Evolutionary conservation across 2,329 filamentous ascomycete genomes (phyloP), one percentile per base, ranked within the genome.

Genomic region (Sporothrix pseudoabietina): DNA sequence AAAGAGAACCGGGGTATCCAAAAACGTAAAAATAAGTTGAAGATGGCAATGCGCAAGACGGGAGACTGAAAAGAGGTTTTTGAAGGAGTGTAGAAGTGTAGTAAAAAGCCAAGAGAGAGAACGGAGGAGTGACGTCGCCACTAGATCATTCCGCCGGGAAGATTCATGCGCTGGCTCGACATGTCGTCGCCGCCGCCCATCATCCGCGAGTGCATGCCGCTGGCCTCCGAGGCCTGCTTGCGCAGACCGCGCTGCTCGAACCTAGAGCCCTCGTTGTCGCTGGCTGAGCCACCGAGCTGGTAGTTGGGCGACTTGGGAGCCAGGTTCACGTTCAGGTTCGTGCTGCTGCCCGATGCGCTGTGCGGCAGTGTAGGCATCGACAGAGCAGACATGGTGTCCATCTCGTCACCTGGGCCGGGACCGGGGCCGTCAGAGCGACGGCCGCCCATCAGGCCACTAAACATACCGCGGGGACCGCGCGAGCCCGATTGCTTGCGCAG

Each of bases 401-500:
- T 73, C 41, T 81, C 80, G 12, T 84, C 82, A 5, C 80, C 80
- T 14, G 44, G 35, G 14, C 49, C 52, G 14, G 44, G 59, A n/a
- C 80, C 80, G 14, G 44, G 35, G 14, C 49, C 52, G 14, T 54
- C 69, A n/a, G 32, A 32, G 30, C 52, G 47, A 41, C 57, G 49
- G 78, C 79, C 22, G 22, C 81, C 80, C 54, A 79, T 76, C 26
- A 84, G 75, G 3, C 80, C 79, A 32, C 80, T 81, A n/a, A 83
- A 78, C 0, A 82, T 79, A 10, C 83, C 84, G 71, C 86, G 84
- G 7, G 72, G 65, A 2, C 79, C 77, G 44, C 78, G 80, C 0
- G 80, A 79, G 14, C 78, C 79, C 14, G 84, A 81, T 68, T 82
- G 80, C 65, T 81, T 82, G 10, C 88, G 84, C 68, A 86, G 83